These are phyloP conservation scores for Diaporthe batatas DNA, from an alignment of 2,329 filamentous ascomycete genomes.

Conservation along the genomic window DNA sequence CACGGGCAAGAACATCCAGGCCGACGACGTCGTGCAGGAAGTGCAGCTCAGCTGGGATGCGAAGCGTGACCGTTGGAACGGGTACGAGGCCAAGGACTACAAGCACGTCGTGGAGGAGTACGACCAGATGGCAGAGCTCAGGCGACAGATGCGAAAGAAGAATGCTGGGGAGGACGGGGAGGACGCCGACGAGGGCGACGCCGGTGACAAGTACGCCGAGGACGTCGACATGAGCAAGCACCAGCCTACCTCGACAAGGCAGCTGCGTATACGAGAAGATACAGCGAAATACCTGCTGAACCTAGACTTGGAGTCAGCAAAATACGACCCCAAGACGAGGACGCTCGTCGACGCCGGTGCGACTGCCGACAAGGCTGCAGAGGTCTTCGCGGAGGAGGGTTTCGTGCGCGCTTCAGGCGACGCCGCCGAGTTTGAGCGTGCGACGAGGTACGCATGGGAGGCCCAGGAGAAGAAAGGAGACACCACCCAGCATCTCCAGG, in stretches of 20 bases:
- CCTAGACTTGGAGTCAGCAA: constrained; percentile 93
- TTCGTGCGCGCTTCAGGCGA: constrained; percentile 92
- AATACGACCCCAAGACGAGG: constrained; percentile 97
- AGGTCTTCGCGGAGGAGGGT: constrained; percentile 90
- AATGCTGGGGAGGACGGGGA: constrained; percentile 65
- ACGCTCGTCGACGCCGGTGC: constrained; percentile 90
- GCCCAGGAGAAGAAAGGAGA: constrained; percentile 85
- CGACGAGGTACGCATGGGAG: constrained; percentile 94
- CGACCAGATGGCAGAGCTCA: constrained; percentile 84
- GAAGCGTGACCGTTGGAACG: constrained; percentile 97
- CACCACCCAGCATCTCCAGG: constrained; percentile 89
- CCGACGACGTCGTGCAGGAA: constrained; percentile 88
- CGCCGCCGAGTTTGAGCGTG: constrained; percentile 90
- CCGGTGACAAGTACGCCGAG: constrained; percentile 86
- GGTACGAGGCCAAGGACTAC: constrained; percentile 93
- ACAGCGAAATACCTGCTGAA: constrained; percentile 97
- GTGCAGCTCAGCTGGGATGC: constrained; percentile 95
- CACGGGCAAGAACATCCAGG: constrained; percentile 93
- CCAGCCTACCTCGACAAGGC: constrained; percentile 89
- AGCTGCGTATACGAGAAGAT: constrained; percentile 93
- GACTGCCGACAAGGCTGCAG: constrained; percentile 82
- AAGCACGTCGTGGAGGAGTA: constrained; percentile 89
- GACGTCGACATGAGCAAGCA: constrained; percentile 97
- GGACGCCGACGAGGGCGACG: constrained; percentile 68
- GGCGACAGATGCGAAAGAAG: constrained; percentile 63